A percentile compares a stretch with the other conserved stretches of the same genome.
These are phyloP conservation scores for Ceriops tagal DNA, from an alignment of 345 rosid species.

Conservation along the genomic window DNA sequence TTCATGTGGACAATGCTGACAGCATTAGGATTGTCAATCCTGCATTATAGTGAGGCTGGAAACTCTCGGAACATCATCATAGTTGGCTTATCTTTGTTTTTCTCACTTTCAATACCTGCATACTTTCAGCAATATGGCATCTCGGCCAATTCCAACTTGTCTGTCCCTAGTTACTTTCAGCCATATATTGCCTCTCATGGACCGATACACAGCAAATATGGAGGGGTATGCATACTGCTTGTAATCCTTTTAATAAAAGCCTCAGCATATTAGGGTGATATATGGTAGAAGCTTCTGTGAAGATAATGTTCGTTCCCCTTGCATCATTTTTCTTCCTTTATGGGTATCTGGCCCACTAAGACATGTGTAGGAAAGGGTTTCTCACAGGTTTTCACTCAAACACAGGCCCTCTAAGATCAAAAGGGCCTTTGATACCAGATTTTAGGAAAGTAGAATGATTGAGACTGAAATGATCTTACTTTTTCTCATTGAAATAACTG, in stretches of 20 bases:
- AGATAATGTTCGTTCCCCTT: not conserved
- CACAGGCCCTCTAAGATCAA: too few relatives aligned
- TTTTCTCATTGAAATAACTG: too few relatives aligned
- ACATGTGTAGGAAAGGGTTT: too few relatives aligned
- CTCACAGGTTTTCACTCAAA: too few relatives aligned
- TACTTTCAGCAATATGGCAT: conserved; percentile 93
- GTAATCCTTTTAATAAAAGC: not conserved
- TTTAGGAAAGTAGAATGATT: too few relatives aligned
- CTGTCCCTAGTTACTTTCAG: conserved; percentile 82
- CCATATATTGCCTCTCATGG: conserved; percentile 92
- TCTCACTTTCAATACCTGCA: conserved; percentile 83
- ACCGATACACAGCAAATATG: conserved; percentile 62
- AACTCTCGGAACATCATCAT: conserved; percentile 92
- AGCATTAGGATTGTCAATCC: conserved; percentile 87
- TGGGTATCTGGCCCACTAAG: too few relatives aligned
- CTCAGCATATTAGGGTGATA: not conserved
- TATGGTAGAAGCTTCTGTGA: not conserved
- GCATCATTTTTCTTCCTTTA: too few relatives aligned
- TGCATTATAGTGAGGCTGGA: conserved; percentile 96
- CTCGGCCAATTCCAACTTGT: conserved; percentile 63
- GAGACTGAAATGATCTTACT: too few relatives aligned
- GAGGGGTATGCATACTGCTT: conserved; percentile 53
- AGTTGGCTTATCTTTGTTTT: conserved; percentile 80
- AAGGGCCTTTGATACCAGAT: too few relatives aligned
- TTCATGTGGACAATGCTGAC: conserved; percentile 98